Evolutionary conservation across 148 eudicot species (phyloP).

Genomic region (Cornus florida): DNA sequence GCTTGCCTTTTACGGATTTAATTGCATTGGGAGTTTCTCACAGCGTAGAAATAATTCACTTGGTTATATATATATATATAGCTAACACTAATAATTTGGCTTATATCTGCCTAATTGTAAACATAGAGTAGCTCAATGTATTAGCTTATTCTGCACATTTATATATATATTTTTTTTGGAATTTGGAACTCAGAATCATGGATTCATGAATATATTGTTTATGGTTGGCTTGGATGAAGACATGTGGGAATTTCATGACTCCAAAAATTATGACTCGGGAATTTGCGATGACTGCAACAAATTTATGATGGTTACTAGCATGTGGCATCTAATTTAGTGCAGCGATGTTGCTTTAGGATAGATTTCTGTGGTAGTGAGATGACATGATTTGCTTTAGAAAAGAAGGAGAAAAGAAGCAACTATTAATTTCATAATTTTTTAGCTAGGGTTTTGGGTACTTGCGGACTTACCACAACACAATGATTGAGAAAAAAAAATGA

Average conservation of each 20-base stretch:
- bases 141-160: not conserved
- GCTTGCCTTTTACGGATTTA: constrained; percentile 9
- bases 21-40: not conserved
- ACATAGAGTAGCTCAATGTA: too few relatives aligned
- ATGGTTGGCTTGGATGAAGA: not conserved
- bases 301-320: not conserved
- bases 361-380: not conserved
- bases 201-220: not conserved
- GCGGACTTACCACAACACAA: too few relatives aligned
- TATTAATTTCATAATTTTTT: too few relatives aligned
- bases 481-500: too few relatives aligned
- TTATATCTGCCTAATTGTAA: not conserved
- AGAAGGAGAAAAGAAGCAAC: too few relatives aligned
- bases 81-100: not conserved
- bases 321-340: not conserved
- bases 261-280: not conserved
- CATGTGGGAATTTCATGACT: not conserved
- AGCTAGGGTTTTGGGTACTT: too few relatives aligned
- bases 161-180: too few relatives aligned
- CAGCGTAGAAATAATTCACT: too few relatives aligned
- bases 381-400: too few relatives aligned
- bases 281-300: not conserved
- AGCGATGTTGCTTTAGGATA: not conserved
- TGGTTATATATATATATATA: not conserved
- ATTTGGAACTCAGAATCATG: not conserved